phyloP scores from a whole-genome alignment of 73 alveolate genomes.

The Paramecium biaurelia region DNA sequence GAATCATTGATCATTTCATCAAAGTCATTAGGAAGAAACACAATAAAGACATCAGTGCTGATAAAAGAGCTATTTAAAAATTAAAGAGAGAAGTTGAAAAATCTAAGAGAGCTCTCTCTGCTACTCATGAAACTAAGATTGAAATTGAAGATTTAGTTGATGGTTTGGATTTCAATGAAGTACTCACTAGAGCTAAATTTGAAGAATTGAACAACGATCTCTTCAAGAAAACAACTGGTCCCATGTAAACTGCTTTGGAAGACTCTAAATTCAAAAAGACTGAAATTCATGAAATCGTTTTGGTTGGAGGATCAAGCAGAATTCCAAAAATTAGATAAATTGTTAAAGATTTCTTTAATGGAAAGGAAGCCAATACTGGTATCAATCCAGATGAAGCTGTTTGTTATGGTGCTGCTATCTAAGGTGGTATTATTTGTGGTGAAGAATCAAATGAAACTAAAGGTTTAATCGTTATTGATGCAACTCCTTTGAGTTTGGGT shows the following conservation, averaged over 20 bases:
- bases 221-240: constrained; percentile 94
- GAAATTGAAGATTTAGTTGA: constrained; percentile 95
- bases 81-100: constrained; percentile 96
- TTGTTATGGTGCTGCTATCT: constrained; percentile 99
- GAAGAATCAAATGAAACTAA: constrained; percentile 91
- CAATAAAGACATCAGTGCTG: constrained; percentile 82
- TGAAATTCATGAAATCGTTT: constrained; percentile 63
- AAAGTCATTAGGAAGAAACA: constrained; percentile 91
- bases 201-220: constrained; percentile 93
- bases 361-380: constrained; percentile 98
- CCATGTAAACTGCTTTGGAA: constrained; percentile 93
- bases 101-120: constrained; percentile 98
- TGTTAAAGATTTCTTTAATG: constrained; percentile 96
- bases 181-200: constrained; percentile 96
- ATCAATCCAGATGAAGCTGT: constrained; percentile 99
- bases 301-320: constrained; percentile 99
- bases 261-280: constrained; percentile 91
- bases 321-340: constrained; percentile 98
- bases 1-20: constrained; percentile 91
- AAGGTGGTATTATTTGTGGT: constrained; percentile 98
- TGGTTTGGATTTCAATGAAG: constrained; percentile 96
- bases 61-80: constrained; percentile 93
- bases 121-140: constrained; percentile 88
- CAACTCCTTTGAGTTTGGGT: constrained; percentile 97
- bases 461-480: constrained; percentile 94